Percentiles rank a stretch among this genome's conserved stretches.
phyloP scores from a whole-genome alignment of 2,329 filamentous ascomycete genomes.

The Talaromyces sp. region DNA sequence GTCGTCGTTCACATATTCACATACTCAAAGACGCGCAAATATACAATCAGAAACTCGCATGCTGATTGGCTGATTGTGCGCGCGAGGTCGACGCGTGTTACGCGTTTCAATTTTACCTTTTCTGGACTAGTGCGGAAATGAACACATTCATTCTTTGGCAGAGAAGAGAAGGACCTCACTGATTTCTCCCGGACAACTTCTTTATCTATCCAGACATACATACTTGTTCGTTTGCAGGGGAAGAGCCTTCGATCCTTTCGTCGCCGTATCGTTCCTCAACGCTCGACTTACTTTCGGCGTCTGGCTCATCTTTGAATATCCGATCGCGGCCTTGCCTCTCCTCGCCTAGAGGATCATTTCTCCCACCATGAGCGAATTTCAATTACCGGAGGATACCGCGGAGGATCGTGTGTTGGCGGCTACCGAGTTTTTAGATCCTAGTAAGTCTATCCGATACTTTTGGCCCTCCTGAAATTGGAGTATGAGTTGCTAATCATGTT shows the following conservation, averaged over 20 bases:
- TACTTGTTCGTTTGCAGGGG: not conserved
- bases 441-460: constrained; percentile 51
- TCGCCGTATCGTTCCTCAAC: not conserved
- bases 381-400: constrained; percentile 79
- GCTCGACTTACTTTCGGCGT: not conserved
- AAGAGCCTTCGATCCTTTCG: not conserved
- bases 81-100: constrained; percentile 17
- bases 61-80: not conserved
- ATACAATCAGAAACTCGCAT: not conserved
- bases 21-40: not conserved
- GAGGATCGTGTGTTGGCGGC: constrained; percentile 79
- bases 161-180: not conserved
- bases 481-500: constrained; percentile 17
- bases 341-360: constrained; percentile 18
- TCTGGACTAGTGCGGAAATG: constrained; percentile 12
- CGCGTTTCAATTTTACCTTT: constrained; percentile 17
- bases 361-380: constrained; percentile 62
- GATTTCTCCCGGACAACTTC: not conserved
- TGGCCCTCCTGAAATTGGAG: too few species aligned
- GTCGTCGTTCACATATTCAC: not conserved
- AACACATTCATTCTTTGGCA: not conserved
- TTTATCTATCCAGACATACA: not conserved
- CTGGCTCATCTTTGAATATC: not conserved
- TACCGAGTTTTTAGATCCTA: constrained; percentile 90
- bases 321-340: constrained; percentile 9